phyloP scores from a whole-genome alignment of 768 basidiomycete species.

The Suillus weaverae region DNA sequence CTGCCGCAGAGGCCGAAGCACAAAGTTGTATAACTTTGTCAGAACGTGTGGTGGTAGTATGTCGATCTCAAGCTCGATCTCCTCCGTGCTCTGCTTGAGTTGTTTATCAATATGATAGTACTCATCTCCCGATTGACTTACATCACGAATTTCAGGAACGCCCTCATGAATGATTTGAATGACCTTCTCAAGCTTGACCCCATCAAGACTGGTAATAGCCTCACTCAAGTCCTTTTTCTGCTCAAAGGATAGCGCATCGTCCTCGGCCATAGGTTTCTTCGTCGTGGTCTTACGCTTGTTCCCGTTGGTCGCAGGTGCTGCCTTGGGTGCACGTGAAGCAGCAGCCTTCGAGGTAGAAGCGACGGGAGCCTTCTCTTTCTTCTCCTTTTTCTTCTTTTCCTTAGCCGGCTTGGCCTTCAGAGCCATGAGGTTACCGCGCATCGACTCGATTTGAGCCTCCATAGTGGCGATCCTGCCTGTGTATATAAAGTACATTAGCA shows the following conservation, averaged over 20 bases:
- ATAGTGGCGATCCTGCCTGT: constrained; percentile 72
- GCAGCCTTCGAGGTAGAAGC: constrained; percentile 65
- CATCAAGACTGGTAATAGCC: constrained; percentile 86
- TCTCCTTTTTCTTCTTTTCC: constrained; percentile 73
- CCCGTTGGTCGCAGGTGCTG: constrained; percentile 35
- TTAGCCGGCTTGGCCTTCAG: constrained; percentile 58
- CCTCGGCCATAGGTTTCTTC: constrained; percentile 71
- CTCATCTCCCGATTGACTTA: constrained; percentile 44
- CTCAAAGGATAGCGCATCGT: constrained; percentile 86
- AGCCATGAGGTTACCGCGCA: constrained; percentile 67
- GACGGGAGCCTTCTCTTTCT: constrained; percentile 55
- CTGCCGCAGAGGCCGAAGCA: constrained; percentile 75
- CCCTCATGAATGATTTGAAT: constrained; percentile 95
- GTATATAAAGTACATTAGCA: constrained; percentile 16
- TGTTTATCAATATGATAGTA: constrained; percentile 13
- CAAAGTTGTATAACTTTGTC: constrained; percentile 93
- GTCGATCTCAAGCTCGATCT: constrained; percentile 99
- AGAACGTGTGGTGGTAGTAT: constrained; percentile 82
- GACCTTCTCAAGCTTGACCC: constrained; percentile 79
- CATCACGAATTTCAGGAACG: constrained; percentile 90
- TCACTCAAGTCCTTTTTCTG: constrained; percentile 99
- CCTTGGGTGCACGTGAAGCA: constrained; percentile 49
- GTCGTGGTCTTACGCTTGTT: constrained; percentile 54
- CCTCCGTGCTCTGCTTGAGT: constrained; percentile 80
- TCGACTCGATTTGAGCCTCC: constrained; percentile 79